phyloP scores from a whole-genome alignment of 1,139 yeast species.

The Nakaseomyces nivariensis region DNA sequence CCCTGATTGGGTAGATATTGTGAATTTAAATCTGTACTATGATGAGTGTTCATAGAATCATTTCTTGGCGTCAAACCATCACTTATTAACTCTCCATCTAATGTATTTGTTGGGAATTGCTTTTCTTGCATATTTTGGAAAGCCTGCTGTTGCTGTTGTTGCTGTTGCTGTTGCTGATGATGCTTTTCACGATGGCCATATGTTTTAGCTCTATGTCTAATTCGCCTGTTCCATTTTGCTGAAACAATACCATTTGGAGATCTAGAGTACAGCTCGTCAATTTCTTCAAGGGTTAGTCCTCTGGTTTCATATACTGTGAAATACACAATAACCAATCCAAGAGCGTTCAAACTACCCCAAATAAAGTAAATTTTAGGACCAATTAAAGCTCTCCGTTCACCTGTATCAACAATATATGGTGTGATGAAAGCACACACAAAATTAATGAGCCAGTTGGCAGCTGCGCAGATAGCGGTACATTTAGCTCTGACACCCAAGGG shows the following conservation, averaged over 20 bases:
- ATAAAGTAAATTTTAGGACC: slow-evolving; percentile 65
- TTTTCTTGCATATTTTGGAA: background rate
- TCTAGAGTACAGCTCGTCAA: slow-evolving; percentile 53
- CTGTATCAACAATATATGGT: slow-evolving; percentile 59
- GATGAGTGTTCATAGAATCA: slow-evolving; percentile 1
- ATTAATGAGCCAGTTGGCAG: slow-evolving; percentile 75
- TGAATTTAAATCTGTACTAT: background rate
- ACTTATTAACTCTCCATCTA: background rate
- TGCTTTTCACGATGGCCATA: background rate
- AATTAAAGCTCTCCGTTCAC: slow-evolving; percentile 51
- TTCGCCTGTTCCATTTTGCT: slow-evolving; percentile 21
- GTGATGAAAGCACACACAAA: slow-evolving; percentile 70
- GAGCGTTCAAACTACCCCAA: slow-evolving; percentile 63
- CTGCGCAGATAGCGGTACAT: slow-evolving; percentile 70
- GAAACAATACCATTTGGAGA: slow-evolving; percentile 31
- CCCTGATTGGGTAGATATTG: background rate
- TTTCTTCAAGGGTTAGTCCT: slow-evolving; percentile 66
- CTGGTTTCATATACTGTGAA: slow-evolving; percentile 66
- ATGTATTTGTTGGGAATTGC: background rate
- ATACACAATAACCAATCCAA: slow-evolving; percentile 49
- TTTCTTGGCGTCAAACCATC: slow-evolving; percentile 4
- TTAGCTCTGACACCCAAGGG: slow-evolving; percentile 73
- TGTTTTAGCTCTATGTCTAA: slow-evolving; percentile 10
- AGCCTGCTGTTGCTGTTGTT: background rate
- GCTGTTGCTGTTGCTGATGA: background rate